Evolutionary conservation across 345 rosid genomes (phyloP).

Genomic region (Anacardium occidentale): DNA sequence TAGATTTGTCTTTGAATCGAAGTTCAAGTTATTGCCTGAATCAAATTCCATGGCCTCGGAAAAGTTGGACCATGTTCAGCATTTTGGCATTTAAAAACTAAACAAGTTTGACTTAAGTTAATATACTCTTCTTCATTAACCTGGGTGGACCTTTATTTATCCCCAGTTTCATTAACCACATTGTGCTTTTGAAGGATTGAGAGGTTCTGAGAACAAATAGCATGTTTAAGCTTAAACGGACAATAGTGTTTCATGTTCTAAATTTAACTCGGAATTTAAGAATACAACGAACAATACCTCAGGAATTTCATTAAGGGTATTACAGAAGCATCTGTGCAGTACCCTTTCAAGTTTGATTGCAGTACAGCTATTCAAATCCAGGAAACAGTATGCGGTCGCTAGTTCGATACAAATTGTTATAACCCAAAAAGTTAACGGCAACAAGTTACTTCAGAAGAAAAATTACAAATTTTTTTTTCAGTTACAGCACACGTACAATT

Average conservation of each 20-base stretch:
- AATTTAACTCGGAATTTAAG: no score
- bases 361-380: background rate
- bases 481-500: constrained; percentile 14
- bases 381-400: background rate
- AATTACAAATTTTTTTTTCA: constrained; percentile 18
- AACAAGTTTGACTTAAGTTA: no score
- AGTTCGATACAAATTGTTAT: constrained; percentile 17
- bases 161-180: no score
- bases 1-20: background rate
- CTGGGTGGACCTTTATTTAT: no score
- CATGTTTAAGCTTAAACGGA: no score
- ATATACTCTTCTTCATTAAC: no score
- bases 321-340: background rate
- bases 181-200: no score
- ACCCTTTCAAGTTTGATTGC: background rate
- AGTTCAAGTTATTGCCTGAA: background rate
- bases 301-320: background rate
- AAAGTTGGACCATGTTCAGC: background rate
- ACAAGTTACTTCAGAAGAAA: constrained; percentile 14
- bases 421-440: constrained; percentile 14
- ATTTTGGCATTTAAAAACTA: no score
- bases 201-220: no score
- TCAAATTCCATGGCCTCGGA: background rate
- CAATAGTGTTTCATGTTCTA: no score
- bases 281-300: no score